Evolutionary conservation across 768 basidiomycete genomes (phyloP).

Genomic region (Polyporus arcularius): DNA sequence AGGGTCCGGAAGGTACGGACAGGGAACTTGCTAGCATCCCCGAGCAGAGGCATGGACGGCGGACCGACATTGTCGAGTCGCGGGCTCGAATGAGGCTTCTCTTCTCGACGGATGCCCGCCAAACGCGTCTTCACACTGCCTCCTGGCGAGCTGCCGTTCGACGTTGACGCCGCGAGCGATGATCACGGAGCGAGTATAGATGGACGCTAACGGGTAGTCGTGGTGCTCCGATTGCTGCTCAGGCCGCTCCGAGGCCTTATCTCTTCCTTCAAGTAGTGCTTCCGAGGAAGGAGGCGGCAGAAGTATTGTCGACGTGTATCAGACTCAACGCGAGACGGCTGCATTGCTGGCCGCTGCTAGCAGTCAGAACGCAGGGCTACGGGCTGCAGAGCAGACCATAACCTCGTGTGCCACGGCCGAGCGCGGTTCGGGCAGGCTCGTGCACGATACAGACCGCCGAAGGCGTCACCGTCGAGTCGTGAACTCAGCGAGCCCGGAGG

Average conservation of each 20-base stretch:
- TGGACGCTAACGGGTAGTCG: background rate
- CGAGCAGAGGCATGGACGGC: background rate
- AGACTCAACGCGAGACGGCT: background rate
- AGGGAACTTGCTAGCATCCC: background rate
- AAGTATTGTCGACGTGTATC: background rate
- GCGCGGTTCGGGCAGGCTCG: background rate
- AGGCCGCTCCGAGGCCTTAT: too few relatives aligned
- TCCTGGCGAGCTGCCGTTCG: background rate
- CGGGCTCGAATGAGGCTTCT: background rate
- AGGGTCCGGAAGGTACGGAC: conserved; percentile 1
- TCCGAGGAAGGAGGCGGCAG: background rate
- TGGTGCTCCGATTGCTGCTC: background rate
- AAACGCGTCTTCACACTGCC: conserved; percentile 7
- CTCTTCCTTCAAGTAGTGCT: background rate
- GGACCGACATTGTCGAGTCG: background rate
- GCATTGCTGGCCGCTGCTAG: background rate
- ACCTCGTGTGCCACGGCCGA: background rate
- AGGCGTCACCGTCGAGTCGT: background rate
- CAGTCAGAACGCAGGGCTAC: background rate
- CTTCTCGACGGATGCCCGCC: conserved; percentile 1
- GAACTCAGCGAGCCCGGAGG: background rate
- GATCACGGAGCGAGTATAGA: background rate
- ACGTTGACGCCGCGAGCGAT: background rate
- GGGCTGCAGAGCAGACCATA: background rate
- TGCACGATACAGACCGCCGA: background rate